phyloP scores from a whole-genome alignment of 345 rosid species.

The Brassica nigra region DNA sequence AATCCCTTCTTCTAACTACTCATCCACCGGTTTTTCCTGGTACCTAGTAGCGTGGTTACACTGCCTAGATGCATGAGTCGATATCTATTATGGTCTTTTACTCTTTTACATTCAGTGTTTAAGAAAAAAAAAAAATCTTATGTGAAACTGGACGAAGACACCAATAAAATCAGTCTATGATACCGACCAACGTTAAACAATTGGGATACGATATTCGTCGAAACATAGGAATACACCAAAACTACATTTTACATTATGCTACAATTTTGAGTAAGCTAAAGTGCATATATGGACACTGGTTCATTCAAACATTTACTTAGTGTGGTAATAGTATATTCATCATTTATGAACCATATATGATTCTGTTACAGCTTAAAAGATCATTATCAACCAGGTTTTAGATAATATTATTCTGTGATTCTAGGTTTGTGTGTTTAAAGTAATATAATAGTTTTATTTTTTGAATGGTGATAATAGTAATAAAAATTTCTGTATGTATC shows the following conservation, averaged over 20 bases:
- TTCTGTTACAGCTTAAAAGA: neutral
- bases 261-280: neutral
- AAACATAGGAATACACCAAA: neutral
- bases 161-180: neutral
- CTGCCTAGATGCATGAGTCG: neutral
- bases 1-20: neutral
- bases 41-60: neutral
- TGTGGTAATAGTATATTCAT: slow-evolving; percentile 5
- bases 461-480: too few species aligned
- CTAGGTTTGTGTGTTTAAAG: neutral
- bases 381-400: neutral
- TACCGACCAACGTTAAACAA: neutral
- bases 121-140: neutral
- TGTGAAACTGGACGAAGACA: neutral
- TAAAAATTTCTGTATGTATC: too few species aligned
- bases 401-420: neutral
- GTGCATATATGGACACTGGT: neutral
- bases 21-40: neutral
- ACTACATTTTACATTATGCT: neutral
- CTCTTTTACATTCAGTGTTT: neutral
- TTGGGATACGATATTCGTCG: neutral
- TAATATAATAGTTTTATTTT: neutral
- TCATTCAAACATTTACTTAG: neutral
- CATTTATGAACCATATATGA: neutral
- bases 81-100: neutral